Evolutionary conservation across 176 grass and related monocot genomes (phyloP).

Genomic region (Raddia distichophylla): DNA sequence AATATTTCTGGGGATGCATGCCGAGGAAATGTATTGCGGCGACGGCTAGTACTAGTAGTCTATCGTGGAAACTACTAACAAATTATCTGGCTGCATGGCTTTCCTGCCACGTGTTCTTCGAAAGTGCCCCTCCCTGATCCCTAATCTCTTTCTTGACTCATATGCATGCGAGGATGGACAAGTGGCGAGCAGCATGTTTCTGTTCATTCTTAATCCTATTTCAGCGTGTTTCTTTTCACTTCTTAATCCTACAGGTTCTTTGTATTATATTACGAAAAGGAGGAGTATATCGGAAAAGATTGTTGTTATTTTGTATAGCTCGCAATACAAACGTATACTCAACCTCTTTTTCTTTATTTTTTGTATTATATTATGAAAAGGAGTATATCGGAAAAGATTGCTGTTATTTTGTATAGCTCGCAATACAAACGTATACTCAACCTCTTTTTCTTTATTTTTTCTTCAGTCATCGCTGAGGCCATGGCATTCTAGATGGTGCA

Average conservation of each 20-base stretch:
- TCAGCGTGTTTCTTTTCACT: neutral
- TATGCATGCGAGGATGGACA: slow-evolving; percentile 38
- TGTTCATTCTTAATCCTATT: neutral
- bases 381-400: neutral
- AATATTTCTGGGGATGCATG: slow-evolving; percentile 16
- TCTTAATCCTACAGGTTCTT: neutral
- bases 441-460: neutral
- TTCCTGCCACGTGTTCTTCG: slow-evolving; percentile 33
- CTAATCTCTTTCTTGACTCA: neutral
- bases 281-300: neutral
- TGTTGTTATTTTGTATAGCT: neutral
- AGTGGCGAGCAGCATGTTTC: slow-evolving; percentile 6
- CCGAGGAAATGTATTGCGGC: neutral
- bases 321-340: slow-evolving; percentile 28
- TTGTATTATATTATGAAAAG: slow-evolving; percentile 1
- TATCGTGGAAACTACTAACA: slow-evolving; percentile 10
- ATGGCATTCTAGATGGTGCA: slow-evolving; percentile 39
- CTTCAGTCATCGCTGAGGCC: slow-evolving; percentile 27
- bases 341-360: neutral
- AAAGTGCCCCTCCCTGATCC: neutral
- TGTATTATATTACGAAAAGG: neutral
- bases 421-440: slow-evolving; percentile 29
- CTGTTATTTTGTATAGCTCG: neutral
- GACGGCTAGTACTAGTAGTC: neutral
- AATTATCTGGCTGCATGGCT: slow-evolving; percentile 18